Base-by-base conservation (phyloP, 495 filamentous ascomycete genomes). In the Hyaloscypha variabilis region DNA sequence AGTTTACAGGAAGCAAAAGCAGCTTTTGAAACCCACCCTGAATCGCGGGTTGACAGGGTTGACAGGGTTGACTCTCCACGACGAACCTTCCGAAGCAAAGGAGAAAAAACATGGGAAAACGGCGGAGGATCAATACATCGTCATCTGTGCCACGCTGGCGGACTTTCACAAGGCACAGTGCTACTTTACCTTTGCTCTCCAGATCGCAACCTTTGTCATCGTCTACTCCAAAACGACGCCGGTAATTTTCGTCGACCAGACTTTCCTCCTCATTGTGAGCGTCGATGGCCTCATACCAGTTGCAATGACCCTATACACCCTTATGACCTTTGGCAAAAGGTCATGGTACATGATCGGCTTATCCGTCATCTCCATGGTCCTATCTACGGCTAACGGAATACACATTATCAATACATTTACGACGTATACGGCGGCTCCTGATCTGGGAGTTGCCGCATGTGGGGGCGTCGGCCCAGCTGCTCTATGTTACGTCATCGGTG, bases 141-240 rank as follows among this genome's bases (percentile, higher is more conserved):
- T 19, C 39, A 17, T 14, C 11, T 46, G 39, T 46, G 39, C 39
- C 13, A 46, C 39, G 13, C 6, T 46, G 39, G 39, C 39, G 4
- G 39, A 46, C 4, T 46, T 46, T 17, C 39, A 46, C 17, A 46
- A 46, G 17, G 13, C 39, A 19, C 39, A 46, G 17, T 46, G 39
- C 17, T 46, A 46, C 39, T 46, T 46, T 17, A 19, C 17, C 6
- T 17, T 46, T 19, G 39, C 39, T 8, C 39, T 46, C 39, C 39
- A 46, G 13, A 46, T 46, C 39, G 39, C 39, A 46, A 46, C 39
- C 39, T 46, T 46, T 46, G 39, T 46, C 39, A 46, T 46, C 39
- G 3, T 19, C 13, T 46, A 46, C 39, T 46, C 39, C 6, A 46
- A 46, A 46, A 46, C 39, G 11, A 46, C 39, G 17, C 39, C 39